Evolutionary conservation across 1,284 basidiomycete species (phyloP).

Genomic region (Peniophora sp.): DNA sequence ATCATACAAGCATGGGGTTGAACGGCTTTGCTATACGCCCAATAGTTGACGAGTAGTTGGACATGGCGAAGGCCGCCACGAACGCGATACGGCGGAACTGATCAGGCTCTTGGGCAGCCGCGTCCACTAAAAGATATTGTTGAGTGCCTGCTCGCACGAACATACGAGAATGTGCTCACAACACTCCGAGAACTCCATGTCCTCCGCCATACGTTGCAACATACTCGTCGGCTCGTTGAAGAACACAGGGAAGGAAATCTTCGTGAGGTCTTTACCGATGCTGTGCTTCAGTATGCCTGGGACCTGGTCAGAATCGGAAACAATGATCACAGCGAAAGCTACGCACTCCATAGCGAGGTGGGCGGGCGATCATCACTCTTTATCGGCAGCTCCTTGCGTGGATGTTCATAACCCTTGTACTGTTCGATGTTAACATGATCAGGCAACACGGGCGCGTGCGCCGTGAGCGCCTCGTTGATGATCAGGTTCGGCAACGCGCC

Average conservation of each 20-base stretch:
- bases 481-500: conserved; percentile 71
- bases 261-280: conserved; percentile 96
- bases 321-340: no score
- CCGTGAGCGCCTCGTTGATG: conserved; percentile 53
- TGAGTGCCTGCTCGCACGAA: neutral
- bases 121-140: conserved; percentile 55
- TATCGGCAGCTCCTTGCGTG: conserved; percentile 66
- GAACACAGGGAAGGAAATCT: conserved; percentile 92
- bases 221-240: conserved; percentile 98
- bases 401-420: conserved; percentile 63
- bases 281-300: conserved; percentile 74
- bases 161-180: conserved; percentile 42
- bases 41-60: conserved; percentile 95
- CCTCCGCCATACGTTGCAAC: conserved; percentile 86
- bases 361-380: conserved; percentile 78
- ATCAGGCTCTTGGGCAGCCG: conserved; percentile 73
- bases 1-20: conserved; percentile 80
- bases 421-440: conserved; percentile 37
- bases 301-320: no score
- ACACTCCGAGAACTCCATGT: conserved; percentile 95
- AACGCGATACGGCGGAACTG: conserved; percentile 83
- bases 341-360: conserved; percentile 84
- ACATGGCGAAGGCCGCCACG: conserved; percentile 96
- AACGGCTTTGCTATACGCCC: conserved; percentile 94
- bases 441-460: conserved; percentile 16